Evolutionary conservation across 2,329 filamentous ascomycete genomes (phyloP).

Genomic region (Amauroascus verrucosus): DNA sequence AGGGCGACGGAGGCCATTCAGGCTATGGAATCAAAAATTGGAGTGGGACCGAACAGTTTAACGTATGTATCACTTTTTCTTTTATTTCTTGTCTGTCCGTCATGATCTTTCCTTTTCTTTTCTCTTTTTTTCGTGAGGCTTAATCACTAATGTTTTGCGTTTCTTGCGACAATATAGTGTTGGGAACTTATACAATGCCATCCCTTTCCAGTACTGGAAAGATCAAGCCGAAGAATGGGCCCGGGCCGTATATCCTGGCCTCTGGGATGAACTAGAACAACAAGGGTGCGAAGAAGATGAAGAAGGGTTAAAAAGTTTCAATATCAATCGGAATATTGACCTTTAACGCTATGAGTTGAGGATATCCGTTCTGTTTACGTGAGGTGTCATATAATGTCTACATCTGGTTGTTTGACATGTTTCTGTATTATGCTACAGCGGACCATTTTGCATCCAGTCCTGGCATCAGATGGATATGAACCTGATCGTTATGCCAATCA

Average conservation of each 20-base stretch:
- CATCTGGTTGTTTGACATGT: too few species aligned
- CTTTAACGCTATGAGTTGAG: neutral
- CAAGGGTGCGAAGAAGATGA: conserved; percentile 12
- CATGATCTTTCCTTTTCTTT: neutral
- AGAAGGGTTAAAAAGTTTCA: conserved; percentile 13
- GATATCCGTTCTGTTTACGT: neutral
- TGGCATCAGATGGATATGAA: neutral
- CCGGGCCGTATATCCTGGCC: conserved; percentile 52
- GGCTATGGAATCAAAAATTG: conserved; percentile 56
- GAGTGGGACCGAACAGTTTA: conserved; percentile 55
- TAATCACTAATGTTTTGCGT: neutral
- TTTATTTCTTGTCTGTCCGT: neutral
- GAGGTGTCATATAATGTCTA: too few species aligned
- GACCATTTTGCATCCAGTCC: neutral
- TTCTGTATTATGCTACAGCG: neutral
- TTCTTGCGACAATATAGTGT: conserved; percentile 43
- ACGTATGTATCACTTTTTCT: conserved; percentile 49
- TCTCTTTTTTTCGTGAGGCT: neutral
- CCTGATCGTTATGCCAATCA: too few species aligned
- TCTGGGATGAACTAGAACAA: conserved; percentile 57
- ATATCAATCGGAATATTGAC: conserved; percentile 14
- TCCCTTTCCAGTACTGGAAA: conserved; percentile 56
- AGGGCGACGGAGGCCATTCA: conserved; percentile 57
- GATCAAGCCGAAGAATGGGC: conserved; percentile 65
- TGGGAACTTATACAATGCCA: conserved; percentile 64